These are phyloP conservation scores for Poa annua DNA, from an alignment of 176 grass and related monocot genomes.

Conservation along the genomic window DNA sequence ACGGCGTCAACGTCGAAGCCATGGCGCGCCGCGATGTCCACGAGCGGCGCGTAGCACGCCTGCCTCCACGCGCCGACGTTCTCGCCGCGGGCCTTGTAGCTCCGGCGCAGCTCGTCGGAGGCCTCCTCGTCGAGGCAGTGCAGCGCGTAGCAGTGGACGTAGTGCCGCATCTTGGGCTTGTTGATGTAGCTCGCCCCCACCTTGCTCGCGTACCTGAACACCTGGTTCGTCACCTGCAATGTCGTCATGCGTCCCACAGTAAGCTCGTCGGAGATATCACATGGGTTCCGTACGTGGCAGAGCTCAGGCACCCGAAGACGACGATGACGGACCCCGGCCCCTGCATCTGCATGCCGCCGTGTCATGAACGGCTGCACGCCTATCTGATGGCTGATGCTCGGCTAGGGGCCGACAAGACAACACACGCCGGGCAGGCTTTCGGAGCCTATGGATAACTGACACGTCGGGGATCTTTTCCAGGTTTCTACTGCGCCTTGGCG, in stretches of 20 bases:
- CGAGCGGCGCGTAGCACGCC: constrained; percentile 92
- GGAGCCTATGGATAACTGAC: constrained; percentile 58
- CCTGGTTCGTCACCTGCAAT: constrained; percentile 93
- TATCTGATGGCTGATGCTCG: not conserved
- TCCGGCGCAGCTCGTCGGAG: constrained; percentile 76
- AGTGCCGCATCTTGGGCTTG: constrained; percentile 99
- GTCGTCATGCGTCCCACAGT: constrained; percentile 3
- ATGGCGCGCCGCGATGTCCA: constrained; percentile 79
- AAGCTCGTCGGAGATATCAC: not conserved
- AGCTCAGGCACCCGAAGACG: not conserved
- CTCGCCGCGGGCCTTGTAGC: constrained; percentile 88
- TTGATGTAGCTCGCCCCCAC: constrained; percentile 98
- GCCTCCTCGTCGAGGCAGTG: constrained; percentile 95
- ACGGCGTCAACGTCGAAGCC: constrained; percentile 97
- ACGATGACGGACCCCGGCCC: not conserved
- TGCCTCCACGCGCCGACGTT: constrained; percentile 94
- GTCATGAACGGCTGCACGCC: constrained; percentile 43
- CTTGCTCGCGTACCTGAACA: constrained; percentile 97
- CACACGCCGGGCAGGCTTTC: constrained; percentile 58
- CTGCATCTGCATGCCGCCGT: not conserved
- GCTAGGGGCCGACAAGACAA: constrained; percentile 62
- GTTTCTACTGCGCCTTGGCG: constrained; percentile 11
- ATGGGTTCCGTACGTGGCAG: constrained; percentile 25
- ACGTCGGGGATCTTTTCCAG: constrained; percentile 52
- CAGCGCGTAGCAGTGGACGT: constrained; percentile 99